Percentiles rank a stretch among this genome's conserved stretches.
Evolutionary conservation across 495 filamentous ascomycete species (phyloP).

Genomic region (Hypoxylon fragiforme): DNA sequence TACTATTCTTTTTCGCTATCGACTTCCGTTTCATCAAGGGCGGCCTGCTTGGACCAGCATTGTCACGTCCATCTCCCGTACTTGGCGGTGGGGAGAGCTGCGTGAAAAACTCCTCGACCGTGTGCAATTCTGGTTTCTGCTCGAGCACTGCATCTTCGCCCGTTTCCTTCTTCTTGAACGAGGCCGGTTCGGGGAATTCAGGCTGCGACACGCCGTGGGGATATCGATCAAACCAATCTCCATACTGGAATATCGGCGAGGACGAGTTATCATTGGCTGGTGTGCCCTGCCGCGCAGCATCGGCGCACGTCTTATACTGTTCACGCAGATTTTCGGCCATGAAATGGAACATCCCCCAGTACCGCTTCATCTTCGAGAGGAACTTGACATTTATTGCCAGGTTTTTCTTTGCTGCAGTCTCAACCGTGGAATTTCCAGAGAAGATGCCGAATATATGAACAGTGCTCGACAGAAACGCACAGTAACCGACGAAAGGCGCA

Average conservation of each 20-base stretch:
- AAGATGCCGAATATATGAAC: constrained; percentile 93
- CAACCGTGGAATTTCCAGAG: constrained; percentile 71
- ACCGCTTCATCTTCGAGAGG: constrained; percentile 89
- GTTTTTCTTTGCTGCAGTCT: constrained; percentile 78
- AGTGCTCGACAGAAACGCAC: constrained; percentile 87
- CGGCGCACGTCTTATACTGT: constrained; percentile 82
- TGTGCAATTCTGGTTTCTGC: constrained; percentile 85
- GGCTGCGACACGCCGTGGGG: constrained; percentile 85
- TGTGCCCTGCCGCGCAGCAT: constrained; percentile 63
- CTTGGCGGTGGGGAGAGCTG: constrained; percentile 71
- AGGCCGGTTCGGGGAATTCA: constrained; percentile 79
- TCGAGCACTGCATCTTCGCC: constrained; percentile 80
- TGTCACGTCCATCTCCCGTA: constrained; percentile 36
- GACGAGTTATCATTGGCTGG: constrained; percentile 54
- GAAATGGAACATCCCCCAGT: constrained; percentile 98
- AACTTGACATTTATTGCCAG: constrained; percentile 90
- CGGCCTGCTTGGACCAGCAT: constrained; percentile 36
- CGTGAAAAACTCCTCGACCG: constrained; percentile 93
- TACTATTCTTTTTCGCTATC: constrained; percentile 46
- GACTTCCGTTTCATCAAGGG: constrained; percentile 49
- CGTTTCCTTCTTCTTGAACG: constrained; percentile 67
- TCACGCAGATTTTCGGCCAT: constrained; percentile 93
- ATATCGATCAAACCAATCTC: constrained; percentile 96
- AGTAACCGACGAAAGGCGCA: constrained; percentile 93
- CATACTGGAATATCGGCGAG: constrained; percentile 87